Evolutionary conservation across 345 rosid species (phyloP), one percentile per base, ranked within the genome.

Genomic region (Microcos paniculata): DNA sequence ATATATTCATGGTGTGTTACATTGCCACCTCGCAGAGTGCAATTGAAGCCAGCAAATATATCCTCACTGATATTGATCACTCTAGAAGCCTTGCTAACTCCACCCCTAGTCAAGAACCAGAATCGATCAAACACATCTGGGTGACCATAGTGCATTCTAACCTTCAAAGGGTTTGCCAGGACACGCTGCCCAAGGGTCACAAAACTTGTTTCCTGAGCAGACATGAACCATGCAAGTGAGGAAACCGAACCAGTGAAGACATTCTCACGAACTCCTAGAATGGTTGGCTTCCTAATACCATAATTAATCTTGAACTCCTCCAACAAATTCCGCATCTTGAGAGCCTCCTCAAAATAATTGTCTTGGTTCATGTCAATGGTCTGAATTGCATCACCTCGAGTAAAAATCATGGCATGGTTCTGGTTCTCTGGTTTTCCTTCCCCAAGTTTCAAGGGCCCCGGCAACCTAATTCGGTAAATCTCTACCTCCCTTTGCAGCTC

Each of bases 401-500:
- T 94, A 78, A 94, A 94, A 78, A 94, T 94, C 71, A 94, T 81
- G 72, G 98, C 98, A 77, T 94, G 98, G 78, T 94, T 94, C 88
- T 94, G 98, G 82, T 94, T 94, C 80, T 92, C 97, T 11, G 98
- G 98, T 80, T 94, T 94, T 40, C 98, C 98, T 82, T 94, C 98
- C 57, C 98, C 98, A 52, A 94, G 80, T 86, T 88, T 92, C 83
- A 94, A 72, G 13, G 93, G 89, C 71, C 98, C 98, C 18, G 98
- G 98, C 80, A 94, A 84, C 84, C 84, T 91, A 78, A 94, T 87
- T 28, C 96, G 88, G 82, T 88, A 94, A 59, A 94, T 88, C 83
- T 94, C 97, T n/a, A 88, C 96, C 87, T 94, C 98, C 71, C 74
- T 80, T 76, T 86, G 85, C 83, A 85, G 79, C 84, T 76, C 86